These are phyloP conservation scores for Coemansia sp. DNA, from an alignment of 192 early-diverging fungal species.

Conservation along the genomic window DNA sequence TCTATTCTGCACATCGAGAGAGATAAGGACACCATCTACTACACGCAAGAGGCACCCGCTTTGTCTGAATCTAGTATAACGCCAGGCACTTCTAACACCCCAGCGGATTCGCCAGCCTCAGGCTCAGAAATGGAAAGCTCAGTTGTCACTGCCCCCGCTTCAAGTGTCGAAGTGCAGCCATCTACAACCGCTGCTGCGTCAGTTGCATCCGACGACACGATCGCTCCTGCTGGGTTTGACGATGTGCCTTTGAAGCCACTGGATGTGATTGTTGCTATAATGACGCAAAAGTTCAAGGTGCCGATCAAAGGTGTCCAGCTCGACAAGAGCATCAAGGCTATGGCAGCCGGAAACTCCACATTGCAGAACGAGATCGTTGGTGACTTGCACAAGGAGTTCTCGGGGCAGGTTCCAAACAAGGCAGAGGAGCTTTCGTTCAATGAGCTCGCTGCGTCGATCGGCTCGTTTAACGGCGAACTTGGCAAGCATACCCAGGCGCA, in stretches of 20 bases:
- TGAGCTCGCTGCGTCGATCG: constrained; percentile 76
- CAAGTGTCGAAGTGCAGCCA: neutral
- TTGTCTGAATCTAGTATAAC: neutral
- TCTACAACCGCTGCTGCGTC: neutral
- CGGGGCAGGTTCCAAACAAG: constrained; percentile 65
- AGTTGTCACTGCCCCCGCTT: neutral
- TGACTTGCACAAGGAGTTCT: too few relatives aligned
- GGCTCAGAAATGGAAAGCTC: neutral
- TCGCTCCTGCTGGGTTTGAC: too few relatives aligned
- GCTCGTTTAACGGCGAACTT: constrained; percentile 56
- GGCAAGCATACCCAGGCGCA: too few relatives aligned
- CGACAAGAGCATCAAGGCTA: constrained; percentile 71
- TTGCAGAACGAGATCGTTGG: constrained; percentile 98
- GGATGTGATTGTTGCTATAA: constrained; percentile 72
- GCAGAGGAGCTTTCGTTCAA: constrained; percentile 81
- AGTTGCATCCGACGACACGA: too few relatives aligned
- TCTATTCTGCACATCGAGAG: constrained; percentile 20
- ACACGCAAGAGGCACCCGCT: neutral
- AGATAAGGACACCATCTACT: constrained; percentile 13
- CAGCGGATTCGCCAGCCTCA: too few relatives aligned
- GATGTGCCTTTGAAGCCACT: constrained; percentile 74
- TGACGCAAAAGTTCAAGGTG: too few relatives aligned
- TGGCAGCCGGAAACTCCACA: constrained; percentile 90
- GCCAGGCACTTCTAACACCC: too few relatives aligned
- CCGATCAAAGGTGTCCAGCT: constrained; percentile 66